Percentiles rank a stretch among this genome's conserved stretches.
Evolutionary conservation across 306 rosid genomes (phyloP).

Genomic region (Inga laurina): DNA sequence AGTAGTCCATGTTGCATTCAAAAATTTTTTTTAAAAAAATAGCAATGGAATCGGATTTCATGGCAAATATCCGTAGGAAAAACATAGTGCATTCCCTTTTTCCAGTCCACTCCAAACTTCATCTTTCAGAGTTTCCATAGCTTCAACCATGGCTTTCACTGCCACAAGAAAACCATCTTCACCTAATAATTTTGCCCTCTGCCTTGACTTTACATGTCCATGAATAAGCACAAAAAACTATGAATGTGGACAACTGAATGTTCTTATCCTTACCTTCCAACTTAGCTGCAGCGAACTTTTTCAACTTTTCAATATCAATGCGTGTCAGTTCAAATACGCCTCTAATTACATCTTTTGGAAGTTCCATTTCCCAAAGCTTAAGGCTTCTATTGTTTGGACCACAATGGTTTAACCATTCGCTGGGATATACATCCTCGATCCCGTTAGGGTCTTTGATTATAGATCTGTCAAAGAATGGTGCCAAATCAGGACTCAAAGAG

Average conservation of each 20-base stretch:
- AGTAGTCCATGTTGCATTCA: too few species aligned
- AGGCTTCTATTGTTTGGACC: conserved; percentile 57
- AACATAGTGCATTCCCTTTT: conserved; percentile 6
- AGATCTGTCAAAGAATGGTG: conserved; percentile 45
- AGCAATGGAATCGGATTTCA: too few species aligned
- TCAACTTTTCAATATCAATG: conserved; percentile 30
- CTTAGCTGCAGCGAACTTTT: conserved; percentile 11
- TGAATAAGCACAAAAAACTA: conserved; percentile 34
- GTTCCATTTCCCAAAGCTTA: conserved; percentile 34
- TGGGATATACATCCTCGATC: neutral
- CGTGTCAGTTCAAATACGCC: conserved; percentile 37
- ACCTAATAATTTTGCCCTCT: conserved; percentile 4
- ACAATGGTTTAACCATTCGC: conserved; percentile 40
- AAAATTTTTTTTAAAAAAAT: too few species aligned
- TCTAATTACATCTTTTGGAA: conserved; percentile 26
- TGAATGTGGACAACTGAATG: conserved; percentile 39
- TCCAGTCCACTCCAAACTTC: conserved; percentile 40
- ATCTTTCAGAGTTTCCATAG: conserved; percentile 40
- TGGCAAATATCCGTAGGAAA: too few species aligned
- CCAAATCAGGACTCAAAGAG: neutral
- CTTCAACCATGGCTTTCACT: conserved; percentile 21
- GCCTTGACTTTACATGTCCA: conserved; percentile 41
- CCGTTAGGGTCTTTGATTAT: conserved; percentile 37
- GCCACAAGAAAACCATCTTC: conserved; percentile 36
- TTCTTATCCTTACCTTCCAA: neutral